Evolutionary conservation across 805 yeast species (phyloP), one percentile per base, ranked within the genome.

Genomic region (Nakazawaea anatomiae): DNA sequence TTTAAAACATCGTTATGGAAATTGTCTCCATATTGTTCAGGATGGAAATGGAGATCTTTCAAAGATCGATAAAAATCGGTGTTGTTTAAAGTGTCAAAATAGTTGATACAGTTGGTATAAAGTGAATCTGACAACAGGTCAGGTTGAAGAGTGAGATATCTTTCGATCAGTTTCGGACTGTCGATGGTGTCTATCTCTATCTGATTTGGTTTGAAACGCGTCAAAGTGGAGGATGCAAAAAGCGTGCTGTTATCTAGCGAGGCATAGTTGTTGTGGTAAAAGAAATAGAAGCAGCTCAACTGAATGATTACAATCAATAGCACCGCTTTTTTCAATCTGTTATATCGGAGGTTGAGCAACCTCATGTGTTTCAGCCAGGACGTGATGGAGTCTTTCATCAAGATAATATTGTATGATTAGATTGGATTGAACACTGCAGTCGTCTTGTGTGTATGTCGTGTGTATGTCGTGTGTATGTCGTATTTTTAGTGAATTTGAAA

Each of bases 111-210:
- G 31, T 49, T 49, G 12, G 39, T 10, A 39, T 44, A 49, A 27
- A 49, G 41, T 5, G 44, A 12, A 6, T 44, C 30, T 12, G 14
- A n/a, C 40, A 49, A 44, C 52, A 49, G 52, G n/a, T 40, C 34
- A 2, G 47, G 52, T 9, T 25, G 8, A 14, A 14, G 29, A 1
- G 41, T 11, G 6, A 49, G 27, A n/a, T 44, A 49, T 31, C 36
- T 44, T 12, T 32, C 12, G 3, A 49, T 14, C 34, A 44, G 10
- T 28, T n/a, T 18, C n/a, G 48, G 52, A 1, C 7, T 18, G n/a
- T 30, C 18, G 10, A 18, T 11, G 6, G 14, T 27, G 28, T 49
- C 52, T 14, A 49, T 27, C 11, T 30, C 35, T 29, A 43, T 48
- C 10, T 48, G 39, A 9, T 40, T 11, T 11, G 27, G 32, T 18